Base-by-base conservation (phyloP, 1,284 basidiomycete species). In the Xerocomus cyaneibrunnescens region DNA sequence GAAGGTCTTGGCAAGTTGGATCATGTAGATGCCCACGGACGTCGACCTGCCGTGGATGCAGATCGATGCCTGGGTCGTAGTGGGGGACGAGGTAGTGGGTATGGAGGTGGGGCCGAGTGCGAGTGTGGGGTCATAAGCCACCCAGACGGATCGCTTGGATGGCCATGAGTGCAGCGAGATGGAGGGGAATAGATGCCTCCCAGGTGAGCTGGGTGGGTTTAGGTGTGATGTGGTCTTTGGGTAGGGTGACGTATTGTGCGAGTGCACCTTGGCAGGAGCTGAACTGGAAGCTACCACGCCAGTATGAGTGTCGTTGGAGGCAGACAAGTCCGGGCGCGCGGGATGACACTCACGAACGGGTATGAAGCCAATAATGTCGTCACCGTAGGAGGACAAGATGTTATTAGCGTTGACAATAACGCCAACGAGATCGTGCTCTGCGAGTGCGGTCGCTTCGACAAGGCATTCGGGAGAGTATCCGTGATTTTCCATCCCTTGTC, bases 31-130 rank as follows among this genome's bases (percentile, higher is more conserved):
- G 0, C 87, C 88, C 1, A 87, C 84, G 3, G 79, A 70, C 1
- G 83, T 79, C 17, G 79, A 82, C 0, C 84, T 86, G 0, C 87
- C 87, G 41, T 86, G 82, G 54, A 89, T 72, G 54, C 88, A 77
- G 5, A 89, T 70, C 0, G 71, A 73, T 55, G 80, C 78, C 0
- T 70, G 58, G 28, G 6, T 30, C 55, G 79, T n/a, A n/a, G n/a
- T n/a, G n/a, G n/a, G n/a, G n/a, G n/a, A n/a, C n/a, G n/a, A n/a
- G n/a, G n/a, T n/a, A n/a, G n/a, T n/a, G n/a, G n/a, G n/a, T n/a
- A n/a, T 66, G 0, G 71, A 72, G 13, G 67, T 58, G 3, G 72
- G 64, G 40, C 76, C 66, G 7, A 55, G 45, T 1, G 43, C 41
- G 17, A 38, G 40, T 1, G 19, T 12, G 22, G 57, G 54, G 2